Evolutionary conservation across 768 basidiomycete species (phyloP), one percentile per base, ranked within the genome.

Genomic region (Lentinula edodes): DNA sequence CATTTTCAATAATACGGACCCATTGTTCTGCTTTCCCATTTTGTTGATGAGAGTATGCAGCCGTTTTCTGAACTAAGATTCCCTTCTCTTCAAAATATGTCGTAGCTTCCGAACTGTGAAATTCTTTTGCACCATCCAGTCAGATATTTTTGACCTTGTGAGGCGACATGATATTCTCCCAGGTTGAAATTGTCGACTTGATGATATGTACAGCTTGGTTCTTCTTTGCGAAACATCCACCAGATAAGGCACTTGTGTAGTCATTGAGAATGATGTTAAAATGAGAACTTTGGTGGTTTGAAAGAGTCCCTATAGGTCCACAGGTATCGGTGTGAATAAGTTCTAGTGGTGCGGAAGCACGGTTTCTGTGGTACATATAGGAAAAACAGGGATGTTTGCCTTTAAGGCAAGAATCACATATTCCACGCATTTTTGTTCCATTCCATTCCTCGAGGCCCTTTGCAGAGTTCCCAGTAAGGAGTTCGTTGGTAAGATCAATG

Each of bases 11-110:
- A 0, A 73, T 74, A 1, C 71, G 63, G 45, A 81, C 81, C 1
- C 65, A 63, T 1, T 72, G 63, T 62, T 83, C 77, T 2, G 77
- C 76, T 5, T 78, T 70, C 20, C 77, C 74, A 62, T 82, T 83
- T 54, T 80, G 75, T 66, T 79, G 73, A 2, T 76, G 76, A 52
- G 63, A 65, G 38, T 69, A 67, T 5, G 67, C 23, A 23, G 23
- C 23, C 2, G 23, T 23, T 23, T 23, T 1, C 23, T 23, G 23
- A 23, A 23, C 23, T 52, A 36, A 58, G 56, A 73, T 72, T 6
- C 73, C 73, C 34, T 65, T 34, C 46, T 66, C 16, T 7, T n/a
- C 15, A 7, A 59, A 38, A 50, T 18, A 41, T 6, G n/a, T 18
- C 20, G 1, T 28, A 7, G 45, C 23, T n/a, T 46, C 23, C 16